Conservation (phyloP, 495 filamentous ascomycete species). For the Cryomyces antarcticus region DNA sequence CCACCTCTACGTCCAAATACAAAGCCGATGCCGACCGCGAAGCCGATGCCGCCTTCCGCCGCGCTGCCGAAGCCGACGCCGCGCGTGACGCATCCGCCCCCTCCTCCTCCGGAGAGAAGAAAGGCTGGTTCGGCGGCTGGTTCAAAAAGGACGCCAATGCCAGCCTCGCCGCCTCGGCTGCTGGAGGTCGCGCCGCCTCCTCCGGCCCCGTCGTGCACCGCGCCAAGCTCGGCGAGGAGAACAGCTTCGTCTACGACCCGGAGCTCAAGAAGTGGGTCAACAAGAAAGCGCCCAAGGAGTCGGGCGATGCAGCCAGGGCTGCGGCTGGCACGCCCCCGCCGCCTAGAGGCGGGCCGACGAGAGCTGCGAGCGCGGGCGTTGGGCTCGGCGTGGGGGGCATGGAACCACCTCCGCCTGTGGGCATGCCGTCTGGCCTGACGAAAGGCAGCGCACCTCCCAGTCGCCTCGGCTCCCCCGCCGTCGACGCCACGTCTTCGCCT, state of each 20-base stretch:
- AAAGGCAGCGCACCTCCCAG: constrained; percentile 1
- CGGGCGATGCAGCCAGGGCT: constrained; percentile 17
- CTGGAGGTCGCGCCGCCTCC: constrained; percentile 12
- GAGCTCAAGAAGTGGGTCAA: constrained; percentile 96
- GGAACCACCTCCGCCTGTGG: background rate
- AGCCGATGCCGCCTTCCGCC: constrained; percentile 59
- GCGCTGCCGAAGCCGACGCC: constrained; percentile 64
- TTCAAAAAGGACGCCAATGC: constrained; percentile 50
- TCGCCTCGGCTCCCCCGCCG: constrained; percentile 5
- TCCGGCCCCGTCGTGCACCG: constrained; percentile 47
- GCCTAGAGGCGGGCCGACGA: constrained; percentile 14
- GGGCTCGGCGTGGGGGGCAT: too few species aligned
- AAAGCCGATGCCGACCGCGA: constrained; percentile 30
- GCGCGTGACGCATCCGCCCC: constrained; percentile 5
- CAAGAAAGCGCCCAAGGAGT: constrained; percentile 43
- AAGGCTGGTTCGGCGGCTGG: constrained; percentile 73
- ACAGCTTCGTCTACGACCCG: constrained; percentile 79
- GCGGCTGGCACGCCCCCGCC: constrained; percentile 22
- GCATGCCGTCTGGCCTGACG: background rate
- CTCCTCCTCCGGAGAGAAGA: constrained; percentile 4
- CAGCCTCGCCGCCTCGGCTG: background rate
- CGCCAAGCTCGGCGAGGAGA: constrained; percentile 90
- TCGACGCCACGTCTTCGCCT: background rate
- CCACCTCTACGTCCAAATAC: constrained; percentile 10
- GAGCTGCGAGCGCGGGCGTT: constrained; percentile 7